Percentiles rank a stretch among this genome's conserved stretches.
phyloP scores from a whole-genome alignment of 2,329 filamentous ascomycete genomes.

The Aureobasidium leucospermi region DNA sequence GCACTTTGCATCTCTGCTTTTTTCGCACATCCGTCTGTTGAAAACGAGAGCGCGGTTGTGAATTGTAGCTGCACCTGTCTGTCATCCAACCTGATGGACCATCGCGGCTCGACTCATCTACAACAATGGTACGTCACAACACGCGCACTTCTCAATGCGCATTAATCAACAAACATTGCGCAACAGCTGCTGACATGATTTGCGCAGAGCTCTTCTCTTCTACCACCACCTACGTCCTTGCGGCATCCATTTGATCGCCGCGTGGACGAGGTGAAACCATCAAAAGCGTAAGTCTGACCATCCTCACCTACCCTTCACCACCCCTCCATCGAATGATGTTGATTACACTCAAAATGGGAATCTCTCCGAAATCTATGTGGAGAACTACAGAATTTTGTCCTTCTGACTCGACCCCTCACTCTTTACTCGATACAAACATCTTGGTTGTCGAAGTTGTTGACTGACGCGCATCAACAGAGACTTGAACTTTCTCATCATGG shows the following conservation, averaged over 20 bases:
- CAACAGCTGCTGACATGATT: neutral
- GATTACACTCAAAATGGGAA: slow-evolving; percentile 86
- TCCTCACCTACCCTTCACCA: slow-evolving; percentile 26
- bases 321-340: slow-evolving; percentile 61
- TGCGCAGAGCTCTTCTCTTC: slow-evolving; percentile 54
- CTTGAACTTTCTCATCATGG: slow-evolving; percentile 90
- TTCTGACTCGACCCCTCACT: slow-evolving; percentile 46
- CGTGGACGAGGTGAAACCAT: slow-evolving; percentile 75
- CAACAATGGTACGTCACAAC: slow-evolving; percentile 15
- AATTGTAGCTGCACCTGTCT: neutral
- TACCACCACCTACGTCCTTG: slow-evolving; percentile 39
- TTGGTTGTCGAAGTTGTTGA: slow-evolving; percentile 9
- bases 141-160: neutral
- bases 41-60: neutral
- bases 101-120: slow-evolving; percentile 5
- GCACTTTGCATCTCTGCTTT: neutral
- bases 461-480: slow-evolving; percentile 53
- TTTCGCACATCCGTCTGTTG: neutral
- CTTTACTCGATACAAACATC: slow-evolving; percentile 21
- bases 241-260: slow-evolving; percentile 72
- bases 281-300: slow-evolving; percentile 60
- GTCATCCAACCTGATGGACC: slow-evolving; percentile 15
- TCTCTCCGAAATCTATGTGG: slow-evolving; percentile 99
- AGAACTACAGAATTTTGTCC: slow-evolving; percentile 76
- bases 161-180: neutral